Conservation (phyloP, 2,329 filamentous ascomycete species). For the Hypoxylon sp. region DNA sequence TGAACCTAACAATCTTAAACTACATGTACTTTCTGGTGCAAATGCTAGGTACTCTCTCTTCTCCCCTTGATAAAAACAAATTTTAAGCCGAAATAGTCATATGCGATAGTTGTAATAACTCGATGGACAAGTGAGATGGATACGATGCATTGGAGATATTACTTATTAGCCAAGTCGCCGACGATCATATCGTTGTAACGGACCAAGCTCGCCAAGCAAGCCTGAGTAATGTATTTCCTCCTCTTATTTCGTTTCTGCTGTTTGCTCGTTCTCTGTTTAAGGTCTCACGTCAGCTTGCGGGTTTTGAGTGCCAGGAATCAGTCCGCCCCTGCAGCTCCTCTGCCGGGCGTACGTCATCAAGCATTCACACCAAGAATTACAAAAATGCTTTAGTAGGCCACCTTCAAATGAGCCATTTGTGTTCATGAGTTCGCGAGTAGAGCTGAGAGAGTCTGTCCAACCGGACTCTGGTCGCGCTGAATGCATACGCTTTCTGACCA, state of each 20-base stretch:
- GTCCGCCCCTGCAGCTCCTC: slow-evolving; percentile 35
- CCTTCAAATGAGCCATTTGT: slow-evolving; percentile 7
- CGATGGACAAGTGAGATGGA: not conserved
- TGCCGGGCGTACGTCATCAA: slow-evolving; percentile 37
- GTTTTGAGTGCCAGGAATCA: slow-evolving; percentile 15
- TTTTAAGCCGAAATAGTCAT: not conserved
- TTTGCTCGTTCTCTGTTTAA: slow-evolving; percentile 9
- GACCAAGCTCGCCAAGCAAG: slow-evolving; percentile 6
- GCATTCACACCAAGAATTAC: slow-evolving; percentile 7
- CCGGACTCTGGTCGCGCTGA: slow-evolving; percentile 1
- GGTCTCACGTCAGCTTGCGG: slow-evolving; percentile 38
- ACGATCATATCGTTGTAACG: slow-evolving; percentile 1
- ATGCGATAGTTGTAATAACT: not conserved
- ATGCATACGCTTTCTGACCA: not conserved
- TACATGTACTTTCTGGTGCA: not conserved
- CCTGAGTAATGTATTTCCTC: not conserved
- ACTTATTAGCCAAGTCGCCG: slow-evolving; percentile 6
- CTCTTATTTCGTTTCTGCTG: slow-evolving; percentile 8
- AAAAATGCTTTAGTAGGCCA: slow-evolving; percentile 1
- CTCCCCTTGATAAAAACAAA: not conserved
- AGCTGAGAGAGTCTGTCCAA: slow-evolving; percentile 3
- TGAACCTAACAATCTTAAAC: slow-evolving; percentile 3
- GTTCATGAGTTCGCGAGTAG: not conserved
- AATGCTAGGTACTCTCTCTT: not conserved
- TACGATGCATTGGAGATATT: not conserved